Evolutionary conservation across 169 alveolate species (phyloP), one percentile per base, ranked within the genome.

Genomic region (Plasmodium relictum): DNA sequence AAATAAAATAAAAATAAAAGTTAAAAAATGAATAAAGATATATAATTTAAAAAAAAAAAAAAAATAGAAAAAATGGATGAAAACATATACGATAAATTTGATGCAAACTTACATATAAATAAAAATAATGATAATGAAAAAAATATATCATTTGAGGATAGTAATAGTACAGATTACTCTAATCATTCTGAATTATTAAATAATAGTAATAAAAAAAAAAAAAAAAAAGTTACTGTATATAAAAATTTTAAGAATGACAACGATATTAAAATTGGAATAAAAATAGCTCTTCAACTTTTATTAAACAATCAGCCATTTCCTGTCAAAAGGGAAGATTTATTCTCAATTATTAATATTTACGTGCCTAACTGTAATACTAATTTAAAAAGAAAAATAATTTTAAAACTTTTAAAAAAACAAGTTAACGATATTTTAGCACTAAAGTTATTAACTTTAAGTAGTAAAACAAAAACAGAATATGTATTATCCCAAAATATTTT

Each of bases 251-350:
- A 74, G 41, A 61, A 61, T 41, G 83, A 80, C 18, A 26, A 50
- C 31, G 78, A 80, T 44, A 68, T 80, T 4, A 80, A 65, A 52
- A 22, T 39, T 59, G 90, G 83, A 31, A 72, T 80, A 12, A 80
- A 80, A 65, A 66, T 80, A 16, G 78, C 90, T 48, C 6, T 68
- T 22, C 90, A 80, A 18, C 41, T 37, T 50, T 52, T 80, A 58
- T 16, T 80, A 80, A 80, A 66, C 31, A 80, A 52, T 37, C 90
- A 80, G 45, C 90, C 90, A 5, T 80, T 80, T 80, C 90, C 90
- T 37, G 71, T 80, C 6, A 80, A 80, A 44, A 80, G 90, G 14
- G 80, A 80, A 4, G 90, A 80, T 20, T 31, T 80, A 54, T 50
- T 66, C 66, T 66, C 66, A 3, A 45, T 44, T 44, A 65, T 80